Percentiles rank a stretch among this genome's conserved stretches.
These are phyloP conservation scores for Alternaria infectoria DNA, from an alignment of 2,329 filamentous ascomycete species.

Conservation along the genomic window DNA sequence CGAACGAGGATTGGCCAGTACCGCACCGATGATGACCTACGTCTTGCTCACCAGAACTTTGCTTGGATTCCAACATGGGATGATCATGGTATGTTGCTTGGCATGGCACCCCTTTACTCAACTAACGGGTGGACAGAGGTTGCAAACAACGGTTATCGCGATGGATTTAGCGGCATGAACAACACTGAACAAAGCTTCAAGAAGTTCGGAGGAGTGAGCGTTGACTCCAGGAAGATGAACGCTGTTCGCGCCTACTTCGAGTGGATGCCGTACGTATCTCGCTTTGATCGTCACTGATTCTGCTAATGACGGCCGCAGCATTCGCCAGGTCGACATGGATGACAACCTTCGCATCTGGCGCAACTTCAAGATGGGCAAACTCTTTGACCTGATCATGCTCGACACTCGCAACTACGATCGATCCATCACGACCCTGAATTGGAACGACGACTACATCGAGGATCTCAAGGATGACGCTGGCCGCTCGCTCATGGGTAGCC, in stretches of 20 bases:
- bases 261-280: conserved; percentile 48
- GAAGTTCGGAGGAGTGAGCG: conserved; percentile 47
- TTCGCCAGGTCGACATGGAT: conserved; percentile 53
- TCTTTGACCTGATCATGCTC: conserved; percentile 52
- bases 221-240: conserved; percentile 56
- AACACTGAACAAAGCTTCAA: conserved; percentile 54
- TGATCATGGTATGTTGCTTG: conserved; percentile 8
- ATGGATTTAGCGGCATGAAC: conserved; percentile 49
- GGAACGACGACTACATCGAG: conserved; percentile 66
- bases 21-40: conserved; percentile 50
- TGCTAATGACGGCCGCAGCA: conserved; percentile 42
- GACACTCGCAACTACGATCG: conserved; percentile 52
- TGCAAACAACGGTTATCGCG: conserved; percentile 52
- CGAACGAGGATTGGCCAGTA: conserved; percentile 50
- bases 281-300: conserved; percentile 51
- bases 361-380: conserved; percentile 48
- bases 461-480: conserved; percentile 68
- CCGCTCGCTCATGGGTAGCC: conserved; percentile 71
- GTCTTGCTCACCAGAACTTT: conserved; percentile 49
- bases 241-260: conserved; percentile 55
- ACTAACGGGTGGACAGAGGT: conserved; percentile 41
- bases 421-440: conserved; percentile 31
- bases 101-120: neutral
- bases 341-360: conserved; percentile 53
- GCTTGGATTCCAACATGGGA: conserved; percentile 59